phyloP scores from a whole-genome alignment of 495 filamentous ascomycete genomes.

The Jackrogersella minutella region DNA sequence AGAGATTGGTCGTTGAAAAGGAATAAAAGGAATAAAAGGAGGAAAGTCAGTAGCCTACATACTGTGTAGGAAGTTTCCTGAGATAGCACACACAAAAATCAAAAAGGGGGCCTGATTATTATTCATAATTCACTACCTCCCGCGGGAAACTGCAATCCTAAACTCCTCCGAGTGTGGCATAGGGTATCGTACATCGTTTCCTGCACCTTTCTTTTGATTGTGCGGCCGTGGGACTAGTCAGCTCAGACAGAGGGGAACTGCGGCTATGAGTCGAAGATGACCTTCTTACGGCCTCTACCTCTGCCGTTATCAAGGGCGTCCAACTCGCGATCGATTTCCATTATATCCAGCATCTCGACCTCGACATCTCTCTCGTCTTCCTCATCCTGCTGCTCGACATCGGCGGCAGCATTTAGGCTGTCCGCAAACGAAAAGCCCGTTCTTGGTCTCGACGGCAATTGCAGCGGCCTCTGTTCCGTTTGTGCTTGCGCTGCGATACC shows the following conservation, averaged over 20 bases:
- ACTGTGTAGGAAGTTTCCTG: background rate
- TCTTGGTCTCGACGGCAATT: constrained; percentile 28
- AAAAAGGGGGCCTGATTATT: constrained; percentile 21
- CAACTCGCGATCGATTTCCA: constrained; percentile 63
- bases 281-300: constrained; percentile 55
- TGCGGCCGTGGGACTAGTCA: background rate
- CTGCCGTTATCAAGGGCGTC: constrained; percentile 56
- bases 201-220: background rate
- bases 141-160: constrained; percentile 10
- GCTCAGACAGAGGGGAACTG: too few relatives aligned
- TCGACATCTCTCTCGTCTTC: constrained; percentile 59
- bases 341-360: constrained; percentile 62
- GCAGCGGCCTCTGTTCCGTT: constrained; percentile 14
- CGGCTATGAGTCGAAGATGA: constrained; percentile 53
- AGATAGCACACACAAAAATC: constrained; percentile 1
- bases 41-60: background rate
- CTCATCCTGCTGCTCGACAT: constrained; percentile 54
- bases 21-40: background rate
- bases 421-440: constrained; percentile 54
- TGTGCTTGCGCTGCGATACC: constrained; percentile 4
- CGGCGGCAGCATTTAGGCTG: constrained; percentile 52
- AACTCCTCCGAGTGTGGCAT: constrained; percentile 25
- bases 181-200: constrained; percentile 51
- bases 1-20: too few relatives aligned
- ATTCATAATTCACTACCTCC: constrained; percentile 19